These are phyloP conservation scores for Gentiana dahurica DNA, from an alignment of 257 asterid species.

Conservation along the genomic window DNA sequence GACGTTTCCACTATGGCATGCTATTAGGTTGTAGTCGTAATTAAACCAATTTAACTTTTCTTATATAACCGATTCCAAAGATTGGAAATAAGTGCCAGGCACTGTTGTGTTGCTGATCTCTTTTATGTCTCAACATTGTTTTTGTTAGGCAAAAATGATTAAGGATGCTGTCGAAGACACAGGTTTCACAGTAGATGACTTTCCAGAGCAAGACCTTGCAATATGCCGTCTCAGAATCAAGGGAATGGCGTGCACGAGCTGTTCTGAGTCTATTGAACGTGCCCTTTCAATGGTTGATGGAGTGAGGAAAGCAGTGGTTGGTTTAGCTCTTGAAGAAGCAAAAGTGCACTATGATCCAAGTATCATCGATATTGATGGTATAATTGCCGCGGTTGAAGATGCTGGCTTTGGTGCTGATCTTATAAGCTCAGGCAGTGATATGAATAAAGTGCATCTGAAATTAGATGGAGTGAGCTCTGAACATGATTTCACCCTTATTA, in stretches of 20 bases:
- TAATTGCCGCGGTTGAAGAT: slow-evolving; percentile 70
- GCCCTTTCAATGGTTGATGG: slow-evolving; percentile 76
- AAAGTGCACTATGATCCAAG: slow-evolving; percentile 91
- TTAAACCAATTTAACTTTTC: too few relatives aligned
- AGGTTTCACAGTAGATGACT: slow-evolving; percentile 79
- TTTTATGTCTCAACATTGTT: slow-evolving; percentile 1
- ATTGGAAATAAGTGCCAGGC: neutral
- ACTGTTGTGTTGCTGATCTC: slow-evolving; percentile 1
- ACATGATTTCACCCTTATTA: slow-evolving; percentile 45
- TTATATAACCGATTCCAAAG: neutral
- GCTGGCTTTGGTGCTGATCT: slow-evolving; percentile 94
- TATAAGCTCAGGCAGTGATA: slow-evolving; percentile 67
- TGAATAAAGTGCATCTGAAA: slow-evolving; percentile 59
- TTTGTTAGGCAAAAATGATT: slow-evolving; percentile 51
- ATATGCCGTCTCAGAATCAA: slow-evolving; percentile 75
- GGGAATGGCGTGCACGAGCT: slow-evolving; percentile 99
- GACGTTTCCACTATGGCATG: too few relatives aligned
- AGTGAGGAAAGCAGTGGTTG: slow-evolving; percentile 89
- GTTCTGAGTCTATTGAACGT: slow-evolving; percentile 94
- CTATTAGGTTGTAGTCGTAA: too few relatives aligned
- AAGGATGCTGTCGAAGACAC: slow-evolving; percentile 91
- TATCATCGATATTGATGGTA: slow-evolving; percentile 42
- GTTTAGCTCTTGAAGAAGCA: slow-evolving; percentile 98
- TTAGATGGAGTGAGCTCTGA: slow-evolving; percentile 55
- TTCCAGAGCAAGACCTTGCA: slow-evolving; percentile 86